These are phyloP conservation scores for Saccharomycopsis capsularis DNA, from an alignment of 805 yeast species.

Conservation along the genomic window DNA sequence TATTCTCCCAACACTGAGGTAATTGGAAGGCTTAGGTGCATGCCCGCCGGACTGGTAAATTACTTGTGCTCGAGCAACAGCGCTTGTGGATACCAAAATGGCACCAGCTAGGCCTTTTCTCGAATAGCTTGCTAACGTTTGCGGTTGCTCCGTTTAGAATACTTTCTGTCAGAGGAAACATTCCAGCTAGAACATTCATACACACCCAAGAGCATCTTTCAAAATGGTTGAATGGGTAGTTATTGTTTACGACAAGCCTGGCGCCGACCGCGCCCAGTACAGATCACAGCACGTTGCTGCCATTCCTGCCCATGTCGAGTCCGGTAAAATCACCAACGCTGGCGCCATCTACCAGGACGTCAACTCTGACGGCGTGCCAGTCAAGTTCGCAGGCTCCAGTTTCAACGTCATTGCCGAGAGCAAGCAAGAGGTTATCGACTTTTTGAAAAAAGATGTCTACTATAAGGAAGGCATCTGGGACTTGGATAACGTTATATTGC, in stretches of 20 bases:
- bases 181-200: too few species aligned
- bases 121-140: background rate
- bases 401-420: slow-evolving; percentile 57
- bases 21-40: too few species aligned
- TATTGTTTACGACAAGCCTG: slow-evolving; percentile 63
- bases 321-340: slow-evolving; percentile 40
- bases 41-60: too few species aligned
- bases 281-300: slow-evolving; percentile 49
- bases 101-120: too few species aligned
- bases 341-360: slow-evolving; percentile 48
- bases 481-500: slow-evolving; percentile 49
- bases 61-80: too few species aligned
- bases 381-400: slow-evolving; percentile 61
- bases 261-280: slow-evolving; percentile 44
- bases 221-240: slow-evolving; percentile 57
- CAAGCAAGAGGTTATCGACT: slow-evolving; percentile 56
- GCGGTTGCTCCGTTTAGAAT: too few species aligned
- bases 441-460: slow-evolving; percentile 58
- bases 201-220: too few species aligned
- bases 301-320: slow-evolving; percentile 36
- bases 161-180: too few species aligned
- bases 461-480: slow-evolving; percentile 72
- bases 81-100: too few species aligned
- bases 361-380: slow-evolving; percentile 34
- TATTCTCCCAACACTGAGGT: too few species aligned